phyloP scores from a whole-genome alignment of 495 filamentous ascomycete species.

The Endocarpon pusillum region DNA sequence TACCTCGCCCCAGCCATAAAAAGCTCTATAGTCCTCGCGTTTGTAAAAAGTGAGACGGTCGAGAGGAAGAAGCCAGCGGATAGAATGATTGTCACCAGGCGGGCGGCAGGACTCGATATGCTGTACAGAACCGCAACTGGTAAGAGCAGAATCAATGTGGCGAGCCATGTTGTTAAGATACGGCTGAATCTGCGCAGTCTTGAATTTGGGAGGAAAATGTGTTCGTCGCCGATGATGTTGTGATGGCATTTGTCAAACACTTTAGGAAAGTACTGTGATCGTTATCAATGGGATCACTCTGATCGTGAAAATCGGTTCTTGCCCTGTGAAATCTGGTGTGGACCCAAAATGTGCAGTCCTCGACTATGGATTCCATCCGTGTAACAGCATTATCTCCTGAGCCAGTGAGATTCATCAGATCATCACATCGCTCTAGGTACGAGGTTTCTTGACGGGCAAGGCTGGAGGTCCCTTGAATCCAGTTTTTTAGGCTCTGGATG shows the following conservation, averaged over 20 bases:
- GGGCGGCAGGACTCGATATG: conserved; percentile 7
- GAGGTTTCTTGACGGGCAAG: conserved; percentile 15
- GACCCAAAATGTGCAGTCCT: conserved; percentile 11
- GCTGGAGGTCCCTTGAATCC: conserved; percentile 11
- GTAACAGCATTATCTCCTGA: conserved; percentile 9
- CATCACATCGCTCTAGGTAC: conserved; percentile 13
- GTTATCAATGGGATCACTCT: neutral
- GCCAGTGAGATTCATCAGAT: conserved; percentile 11
- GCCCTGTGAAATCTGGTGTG: conserved; percentile 12
- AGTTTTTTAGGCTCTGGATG: conserved; percentile 15
- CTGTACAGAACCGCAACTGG: conserved; percentile 16
- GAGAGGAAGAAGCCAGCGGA: conserved; percentile 8
- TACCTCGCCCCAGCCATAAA: conserved; percentile 10
- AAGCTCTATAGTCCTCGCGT: conserved; percentile 7
- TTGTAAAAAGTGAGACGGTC: conserved; percentile 5
- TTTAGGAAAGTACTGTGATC: neutral
- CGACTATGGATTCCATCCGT: conserved; percentile 14
- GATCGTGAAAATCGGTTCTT: conserved; percentile 1
- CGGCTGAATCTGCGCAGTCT: conserved; percentile 11
- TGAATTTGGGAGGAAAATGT: conserved; percentile 10
- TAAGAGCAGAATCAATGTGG: conserved; percentile 15
- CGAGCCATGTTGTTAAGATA: conserved; percentile 10
- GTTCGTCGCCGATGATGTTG: neutral
- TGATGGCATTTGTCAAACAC: neutral
- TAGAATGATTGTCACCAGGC: conserved; percentile 14